Evolutionary conservation across 345 rosid species (phyloP), one percentile per base, ranked within the genome.

Genomic region (Hibiscus mutabilis): DNA sequence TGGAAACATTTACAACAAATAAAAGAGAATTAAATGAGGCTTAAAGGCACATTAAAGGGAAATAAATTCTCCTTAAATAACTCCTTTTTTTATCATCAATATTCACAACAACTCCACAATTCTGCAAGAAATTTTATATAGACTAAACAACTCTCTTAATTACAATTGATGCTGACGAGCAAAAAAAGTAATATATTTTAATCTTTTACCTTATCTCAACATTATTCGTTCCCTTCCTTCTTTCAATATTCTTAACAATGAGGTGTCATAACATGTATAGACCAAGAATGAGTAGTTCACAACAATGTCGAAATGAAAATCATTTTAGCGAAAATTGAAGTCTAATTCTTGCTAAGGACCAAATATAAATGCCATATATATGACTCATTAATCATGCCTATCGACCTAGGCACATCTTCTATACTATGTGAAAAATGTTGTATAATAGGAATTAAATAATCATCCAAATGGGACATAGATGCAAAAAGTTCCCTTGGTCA

Each of bases 91-190:
- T 40, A 65, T 14, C 33, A 22, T 42, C 19, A 65, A 44, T 44
- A 22, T 31, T 33, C 12, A 33, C 66, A 60, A 33, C 16, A 60
- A 33, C 44, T 31, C 13, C 6, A 60, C 44, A 60, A 7, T 60
- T 61, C 46, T 33, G 66, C 66, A 61, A 33, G 46, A 8, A 33
- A n/a, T 19, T 35, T 61, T 61, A 35, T 16, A 61, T 19, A 10
- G 66, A 61, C 66, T n/a, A n/a, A 25, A 33, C 66, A 35, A 16
- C 40, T 47, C 70, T 47, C 57, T 47, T 66, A 27, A 66, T 66
- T 47, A 47, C 66, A 61, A 35, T 18, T 61, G 47, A 35, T 35
- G 47, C 66, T 61, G 25, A 18, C 8, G 14, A n/a, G 14, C 15
- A 33, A 61, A 13, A 13, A 61, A 61, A 33, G 13, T 13, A 22